Conservation (phyloP, 441 rosid genomes). For the Manihot esculenta region DNA sequence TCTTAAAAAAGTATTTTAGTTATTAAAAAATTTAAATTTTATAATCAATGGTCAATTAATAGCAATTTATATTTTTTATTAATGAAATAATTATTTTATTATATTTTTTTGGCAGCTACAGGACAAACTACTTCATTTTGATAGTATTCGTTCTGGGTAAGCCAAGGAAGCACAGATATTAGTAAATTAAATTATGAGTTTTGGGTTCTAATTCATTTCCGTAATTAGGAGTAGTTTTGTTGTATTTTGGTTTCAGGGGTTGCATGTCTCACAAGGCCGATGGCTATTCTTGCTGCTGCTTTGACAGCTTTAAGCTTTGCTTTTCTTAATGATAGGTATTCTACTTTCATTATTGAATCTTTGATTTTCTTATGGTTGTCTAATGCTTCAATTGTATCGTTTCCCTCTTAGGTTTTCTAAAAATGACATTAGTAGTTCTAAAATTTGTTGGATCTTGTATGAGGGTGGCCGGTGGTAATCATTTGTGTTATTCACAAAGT, state of each 20-base stretch:
- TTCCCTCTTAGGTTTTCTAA: not conserved
- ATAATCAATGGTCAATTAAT: too few relatives aligned
- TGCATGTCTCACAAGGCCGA: conserved; percentile 81
- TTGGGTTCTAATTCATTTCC: not conserved
- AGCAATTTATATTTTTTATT: too few relatives aligned
- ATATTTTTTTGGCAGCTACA: conserved; percentile 55
- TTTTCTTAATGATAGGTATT: conserved; percentile 87
- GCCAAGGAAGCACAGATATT: conserved; percentile 19
- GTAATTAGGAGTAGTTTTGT: not conserved
- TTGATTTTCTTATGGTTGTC: not conserved
- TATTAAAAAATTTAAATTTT: too few relatives aligned
- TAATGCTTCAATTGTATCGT: not conserved
- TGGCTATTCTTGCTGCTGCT: conserved; percentile 63
- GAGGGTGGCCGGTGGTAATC: not conserved
- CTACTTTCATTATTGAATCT: not conserved
- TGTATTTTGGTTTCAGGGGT: conserved; percentile 45
- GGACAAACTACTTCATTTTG: conserved; percentile 91
- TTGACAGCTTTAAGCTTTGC: conserved; percentile 69
- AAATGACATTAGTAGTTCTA: not conserved
- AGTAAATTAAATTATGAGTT: not conserved
- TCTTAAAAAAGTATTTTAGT: too few relatives aligned
- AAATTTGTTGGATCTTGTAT: not conserved
- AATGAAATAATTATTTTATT: too few relatives aligned
- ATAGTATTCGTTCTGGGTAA: conserved; percentile 74
- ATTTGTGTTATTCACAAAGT: not conserved